Percentiles rank a stretch among this genome's conserved stretches.
Evolutionary conservation across 441 rosid species (phyloP).

Genomic region (Gossypium lobatum): DNA sequence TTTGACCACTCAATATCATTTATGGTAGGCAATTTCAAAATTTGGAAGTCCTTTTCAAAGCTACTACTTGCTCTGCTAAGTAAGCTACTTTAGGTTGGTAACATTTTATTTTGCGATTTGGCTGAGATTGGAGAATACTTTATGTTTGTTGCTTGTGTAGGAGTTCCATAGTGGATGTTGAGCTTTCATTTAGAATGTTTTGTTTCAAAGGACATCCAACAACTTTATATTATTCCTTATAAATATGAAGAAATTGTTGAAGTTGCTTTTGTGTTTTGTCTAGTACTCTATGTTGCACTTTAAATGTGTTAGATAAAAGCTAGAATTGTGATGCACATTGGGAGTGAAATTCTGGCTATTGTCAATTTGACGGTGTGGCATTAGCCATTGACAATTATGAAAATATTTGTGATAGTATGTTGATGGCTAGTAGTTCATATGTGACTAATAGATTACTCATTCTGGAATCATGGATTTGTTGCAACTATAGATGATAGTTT

Average conservation of each 20-base stretch:
- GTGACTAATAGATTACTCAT: background rate
- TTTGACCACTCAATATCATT: background rate
- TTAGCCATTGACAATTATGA: background rate
- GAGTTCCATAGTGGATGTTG: background rate
- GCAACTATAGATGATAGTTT: background rate
- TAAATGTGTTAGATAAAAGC: background rate
- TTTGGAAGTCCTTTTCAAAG: no score
- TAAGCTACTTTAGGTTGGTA: background rate
- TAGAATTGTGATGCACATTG: background rate
- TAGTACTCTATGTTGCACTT: background rate
- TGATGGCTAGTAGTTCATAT: background rate
- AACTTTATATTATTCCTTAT: no score
- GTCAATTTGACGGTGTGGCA: background rate
- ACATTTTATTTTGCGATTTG: background rate
- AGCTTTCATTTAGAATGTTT: background rate
- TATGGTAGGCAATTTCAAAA: background rate
- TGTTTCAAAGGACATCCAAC: background rate
- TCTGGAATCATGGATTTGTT: background rate
- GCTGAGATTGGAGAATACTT: background rate
- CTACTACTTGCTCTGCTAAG: background rate
- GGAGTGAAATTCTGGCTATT: background rate
- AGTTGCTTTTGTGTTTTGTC: background rate
- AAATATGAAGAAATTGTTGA: background rate
- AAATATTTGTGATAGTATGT: background rate
- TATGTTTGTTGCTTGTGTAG: background rate